Percentiles rank a stretch among this genome's conserved stretches.
Conservation (phyloP, 164 flowering plant genomes). For the Dillenia turbinata region DNA sequence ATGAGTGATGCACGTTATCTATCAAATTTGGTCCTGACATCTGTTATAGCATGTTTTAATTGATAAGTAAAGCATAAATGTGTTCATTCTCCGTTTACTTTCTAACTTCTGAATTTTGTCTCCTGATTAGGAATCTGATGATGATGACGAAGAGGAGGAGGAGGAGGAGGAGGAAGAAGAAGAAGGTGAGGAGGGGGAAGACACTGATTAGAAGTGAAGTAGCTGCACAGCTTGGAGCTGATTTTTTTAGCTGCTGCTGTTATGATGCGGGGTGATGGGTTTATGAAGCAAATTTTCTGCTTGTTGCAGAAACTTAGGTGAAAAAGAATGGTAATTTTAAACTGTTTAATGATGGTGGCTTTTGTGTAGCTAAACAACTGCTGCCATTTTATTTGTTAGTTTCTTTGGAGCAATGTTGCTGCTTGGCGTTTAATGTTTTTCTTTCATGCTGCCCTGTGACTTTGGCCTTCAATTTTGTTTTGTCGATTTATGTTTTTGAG, state of each 20-base stretch:
- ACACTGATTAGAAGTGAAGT: slow-evolving; percentile 19
- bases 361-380: slow-evolving; percentile 11
- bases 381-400: not conserved
- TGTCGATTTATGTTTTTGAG: no score
- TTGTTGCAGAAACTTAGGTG: slow-evolving; percentile 6
- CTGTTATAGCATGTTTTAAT: no score
- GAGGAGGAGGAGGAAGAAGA: slow-evolving; percentile 16
- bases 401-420: no score
- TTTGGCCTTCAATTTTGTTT: no score
- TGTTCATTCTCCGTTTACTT: not conserved
- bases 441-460: no score
- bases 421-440: no score
- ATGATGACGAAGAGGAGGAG: slow-evolving; percentile 13
- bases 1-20: not conserved
- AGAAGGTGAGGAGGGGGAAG: slow-evolving; percentile 22
- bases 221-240: slow-evolving; percentile 2
- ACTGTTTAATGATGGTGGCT: slow-evolving; percentile 2
- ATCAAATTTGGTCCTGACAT: not conserved
- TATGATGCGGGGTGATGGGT: slow-evolving; percentile 10
- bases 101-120: not conserved
- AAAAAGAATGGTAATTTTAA: not conserved
- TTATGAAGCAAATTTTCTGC: slow-evolving; percentile 8
- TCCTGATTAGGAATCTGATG: slow-evolving; percentile 22
- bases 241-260: slow-evolving; percentile 4
- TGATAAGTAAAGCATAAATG: not conserved